Percentiles rank a stretch among this genome's conserved stretches.
Conservation (phyloP, 2,329 filamentous ascomycete genomes). For the Grosmannia serpens region DNA sequence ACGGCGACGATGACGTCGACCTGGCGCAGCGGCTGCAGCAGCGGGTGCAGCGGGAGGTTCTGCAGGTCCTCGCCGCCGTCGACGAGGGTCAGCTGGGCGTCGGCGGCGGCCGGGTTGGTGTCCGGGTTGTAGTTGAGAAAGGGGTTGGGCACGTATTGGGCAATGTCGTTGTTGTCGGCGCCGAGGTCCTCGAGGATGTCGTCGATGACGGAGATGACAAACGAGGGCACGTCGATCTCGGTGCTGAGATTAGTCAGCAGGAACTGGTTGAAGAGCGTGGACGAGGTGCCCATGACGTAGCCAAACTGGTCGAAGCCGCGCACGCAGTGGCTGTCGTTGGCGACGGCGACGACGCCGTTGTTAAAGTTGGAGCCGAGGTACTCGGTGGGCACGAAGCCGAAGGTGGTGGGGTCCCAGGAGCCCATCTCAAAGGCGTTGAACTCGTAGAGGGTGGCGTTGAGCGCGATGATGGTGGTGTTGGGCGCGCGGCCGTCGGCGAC, state of each 20-base stretch:
- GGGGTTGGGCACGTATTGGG: slow-evolving; percentile 48
- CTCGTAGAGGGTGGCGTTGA: slow-evolving; percentile 53
- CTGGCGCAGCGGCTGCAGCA: slow-evolving; percentile 35
- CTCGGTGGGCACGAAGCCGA: slow-evolving; percentile 46
- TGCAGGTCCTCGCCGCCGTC: slow-evolving; percentile 39
- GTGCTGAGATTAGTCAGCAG: slow-evolving; percentile 50
- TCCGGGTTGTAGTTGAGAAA: slow-evolving; percentile 39
- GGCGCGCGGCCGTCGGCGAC: slow-evolving; percentile 37
- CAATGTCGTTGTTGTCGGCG: slow-evolving; percentile 34
- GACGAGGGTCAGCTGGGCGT: slow-evolving; percentile 30
- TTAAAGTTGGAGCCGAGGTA: slow-evolving; percentile 50
- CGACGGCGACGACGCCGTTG: slow-evolving; percentile 39
- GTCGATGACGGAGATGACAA: slow-evolving; percentile 39
- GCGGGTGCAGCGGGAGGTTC: slow-evolving; percentile 40
- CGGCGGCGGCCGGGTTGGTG: slow-evolving; percentile 23
- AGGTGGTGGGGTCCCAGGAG: slow-evolving; percentile 47
- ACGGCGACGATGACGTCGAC: slow-evolving; percentile 54
- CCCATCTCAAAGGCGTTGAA: slow-evolving; percentile 57
- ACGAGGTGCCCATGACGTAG: slow-evolving; percentile 77
- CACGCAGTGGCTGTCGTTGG: slow-evolving; percentile 49
- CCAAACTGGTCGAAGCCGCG: slow-evolving; percentile 73
- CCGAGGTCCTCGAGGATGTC: slow-evolving; percentile 44
- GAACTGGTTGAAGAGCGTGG: slow-evolving; percentile 72
- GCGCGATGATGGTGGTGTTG: slow-evolving; percentile 28
- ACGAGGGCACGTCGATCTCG: slow-evolving; percentile 29